Evolutionary conservation across 495 filamentous ascomycete genomes (phyloP).

Genomic region (Penicillium herquei): DNA sequence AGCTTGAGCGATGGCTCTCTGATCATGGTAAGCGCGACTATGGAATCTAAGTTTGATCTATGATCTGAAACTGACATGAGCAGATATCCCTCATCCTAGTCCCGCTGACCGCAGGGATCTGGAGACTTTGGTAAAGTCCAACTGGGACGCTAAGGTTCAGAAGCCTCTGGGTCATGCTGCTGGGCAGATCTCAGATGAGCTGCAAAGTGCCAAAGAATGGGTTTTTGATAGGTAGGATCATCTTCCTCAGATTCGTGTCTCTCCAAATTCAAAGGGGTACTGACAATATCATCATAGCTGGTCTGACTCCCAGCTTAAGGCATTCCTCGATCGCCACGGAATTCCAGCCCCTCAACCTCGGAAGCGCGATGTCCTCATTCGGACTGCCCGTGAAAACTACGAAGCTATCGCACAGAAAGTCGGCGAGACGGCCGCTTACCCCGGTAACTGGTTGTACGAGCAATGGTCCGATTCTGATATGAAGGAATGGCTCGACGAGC

Average conservation of each 20-base stretch:
- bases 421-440: conserved; percentile 78
- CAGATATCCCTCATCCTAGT: conserved; percentile 77
- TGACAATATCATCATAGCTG: conserved; percentile 48
- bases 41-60: neutral
- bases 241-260: neutral
- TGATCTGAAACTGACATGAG: conserved; percentile 14
- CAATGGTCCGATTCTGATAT: conserved; percentile 78
- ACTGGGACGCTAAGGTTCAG: conserved; percentile 78
- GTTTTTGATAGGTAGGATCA: conserved; percentile 80
- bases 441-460: conserved; percentile 94
- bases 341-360: conserved; percentile 80
- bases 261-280: no score
- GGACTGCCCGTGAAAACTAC: conserved; percentile 76
- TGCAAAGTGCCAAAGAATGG: conserved; percentile 78
- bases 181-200: conserved; percentile 68
- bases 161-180: conserved; percentile 70
- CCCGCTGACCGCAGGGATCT: conserved; percentile 85
- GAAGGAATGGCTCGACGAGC: conserved; percentile 84
- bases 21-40: conserved; percentile 58
- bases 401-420: conserved; percentile 77
- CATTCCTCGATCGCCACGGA: conserved; percentile 84
- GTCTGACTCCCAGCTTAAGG: conserved; percentile 84
- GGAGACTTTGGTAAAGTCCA: conserved; percentile 77
- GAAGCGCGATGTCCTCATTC: conserved; percentile 77
- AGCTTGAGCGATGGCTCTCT: conserved; percentile 94